Conservation (phyloP, 441 rosid species). For the Populus hybrid region DNA sequence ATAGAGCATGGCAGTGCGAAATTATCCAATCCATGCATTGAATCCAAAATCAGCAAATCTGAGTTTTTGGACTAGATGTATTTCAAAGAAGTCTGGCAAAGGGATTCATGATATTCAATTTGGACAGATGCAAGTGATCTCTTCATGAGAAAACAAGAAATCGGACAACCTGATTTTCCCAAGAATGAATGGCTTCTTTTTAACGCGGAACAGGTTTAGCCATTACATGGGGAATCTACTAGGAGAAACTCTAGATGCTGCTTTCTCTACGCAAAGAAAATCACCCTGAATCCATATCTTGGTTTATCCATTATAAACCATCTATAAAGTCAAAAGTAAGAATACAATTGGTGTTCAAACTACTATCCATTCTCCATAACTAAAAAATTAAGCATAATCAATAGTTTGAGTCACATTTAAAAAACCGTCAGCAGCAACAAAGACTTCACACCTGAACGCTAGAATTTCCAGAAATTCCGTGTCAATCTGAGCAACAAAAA, state of each 20-base stretch:
- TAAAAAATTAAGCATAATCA: neutral
- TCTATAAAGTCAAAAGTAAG: neutral
- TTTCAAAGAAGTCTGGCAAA: neutral
- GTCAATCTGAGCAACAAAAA: slow-evolving; percentile 54
- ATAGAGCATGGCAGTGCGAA: neutral
- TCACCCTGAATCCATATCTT: neutral
- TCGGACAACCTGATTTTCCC: neutral
- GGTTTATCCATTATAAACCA: neutral
- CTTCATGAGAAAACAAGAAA: neutral
- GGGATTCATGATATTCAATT: neutral
- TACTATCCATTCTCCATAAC: neutral
- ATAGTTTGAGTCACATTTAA: neutral
- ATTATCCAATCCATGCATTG: neutral
- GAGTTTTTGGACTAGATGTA: neutral
- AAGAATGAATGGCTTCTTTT: neutral
- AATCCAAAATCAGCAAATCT: neutral
- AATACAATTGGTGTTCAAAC: neutral
- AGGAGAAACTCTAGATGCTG: no score
- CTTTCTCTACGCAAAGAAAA: no score
- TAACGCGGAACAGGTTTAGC: no score
- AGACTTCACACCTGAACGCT: slow-evolving; percentile 58
- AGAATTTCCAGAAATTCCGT: slow-evolving; percentile 65
- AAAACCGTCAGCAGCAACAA: neutral
- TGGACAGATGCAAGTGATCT: neutral
- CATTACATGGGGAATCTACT: no score